Conservation (phyloP, 2,329 filamentous ascomycete species). For the Fusarium chuoi region DNA sequence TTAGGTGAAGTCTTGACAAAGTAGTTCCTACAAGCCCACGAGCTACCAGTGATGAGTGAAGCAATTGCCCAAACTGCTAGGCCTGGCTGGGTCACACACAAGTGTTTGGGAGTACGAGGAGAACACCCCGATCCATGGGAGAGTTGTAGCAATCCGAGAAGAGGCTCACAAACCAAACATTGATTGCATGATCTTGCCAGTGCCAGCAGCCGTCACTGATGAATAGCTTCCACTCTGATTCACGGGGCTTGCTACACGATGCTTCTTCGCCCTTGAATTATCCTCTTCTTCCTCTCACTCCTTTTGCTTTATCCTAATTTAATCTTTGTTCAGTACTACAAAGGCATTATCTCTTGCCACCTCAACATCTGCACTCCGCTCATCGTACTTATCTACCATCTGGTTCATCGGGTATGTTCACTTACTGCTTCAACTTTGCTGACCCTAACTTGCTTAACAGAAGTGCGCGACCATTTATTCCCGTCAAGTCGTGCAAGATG, state of each 20-base stretch:
- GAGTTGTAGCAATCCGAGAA: not conserved
- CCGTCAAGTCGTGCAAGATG: accelerated
- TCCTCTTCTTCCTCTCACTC: not conserved
- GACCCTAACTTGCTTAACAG: not conserved
- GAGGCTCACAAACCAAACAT: not conserved
- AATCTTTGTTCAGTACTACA: not conserved
- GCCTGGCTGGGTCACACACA: too few species aligned
- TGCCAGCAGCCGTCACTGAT: accelerated
- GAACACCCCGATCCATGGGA: not conserved
- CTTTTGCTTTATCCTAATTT: not conserved
- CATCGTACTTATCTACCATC: not conserved
- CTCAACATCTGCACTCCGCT: not conserved
- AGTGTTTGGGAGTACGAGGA: not conserved
- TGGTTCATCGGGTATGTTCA: not conserved
- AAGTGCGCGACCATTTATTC: not conserved
- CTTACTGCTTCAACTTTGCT: accelerated
- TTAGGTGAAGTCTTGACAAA: too few species aligned
- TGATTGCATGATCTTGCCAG: not conserved
- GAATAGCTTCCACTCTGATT: not conserved
- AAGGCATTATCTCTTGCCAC: not conserved
- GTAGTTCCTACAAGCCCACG: accelerated
- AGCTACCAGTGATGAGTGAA: too few species aligned
- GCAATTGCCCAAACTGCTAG: accelerated
- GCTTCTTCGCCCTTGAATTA: accelerated
- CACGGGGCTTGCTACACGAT: accelerated